Percentiles rank a stretch among this genome's conserved stretches.
These are phyloP conservation scores for Globisporangium sylvaticum DNA, from an alignment of 352 stramenopile genomes.

Conservation along the genomic window DNA sequence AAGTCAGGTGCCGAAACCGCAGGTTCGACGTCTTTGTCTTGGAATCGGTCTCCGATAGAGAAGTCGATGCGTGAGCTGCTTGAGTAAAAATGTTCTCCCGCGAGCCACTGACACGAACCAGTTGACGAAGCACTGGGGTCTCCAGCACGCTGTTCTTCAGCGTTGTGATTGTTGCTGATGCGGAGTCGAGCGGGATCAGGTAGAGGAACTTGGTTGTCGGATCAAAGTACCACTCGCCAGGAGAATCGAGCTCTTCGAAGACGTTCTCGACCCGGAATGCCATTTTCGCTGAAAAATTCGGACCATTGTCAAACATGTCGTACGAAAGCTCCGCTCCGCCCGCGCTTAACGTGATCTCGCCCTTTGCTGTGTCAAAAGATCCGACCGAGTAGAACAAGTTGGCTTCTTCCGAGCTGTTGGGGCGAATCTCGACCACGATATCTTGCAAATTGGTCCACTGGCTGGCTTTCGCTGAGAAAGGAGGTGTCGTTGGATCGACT, in stretches of 20 bases:
- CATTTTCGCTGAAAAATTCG: conserved; percentile 5
- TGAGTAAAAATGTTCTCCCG: conserved; percentile 47
- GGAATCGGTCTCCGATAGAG: conserved; percentile 46
- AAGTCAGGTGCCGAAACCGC: conserved; percentile 53
- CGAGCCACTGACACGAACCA: conserved; percentile 56
- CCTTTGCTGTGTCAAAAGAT: conserved; percentile 18
- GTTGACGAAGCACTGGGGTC: conserved; percentile 56
- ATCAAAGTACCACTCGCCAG: conserved; percentile 72
- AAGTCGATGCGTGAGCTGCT: conserved; percentile 36
- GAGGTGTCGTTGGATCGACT: conserved; percentile 19
- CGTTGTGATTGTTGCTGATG: conserved; percentile 16
- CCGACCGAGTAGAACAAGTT: conserved; percentile 45
- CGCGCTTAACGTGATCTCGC: conserved; percentile 32
- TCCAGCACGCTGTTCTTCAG: conserved; percentile 34
- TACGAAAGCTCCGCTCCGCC: conserved; percentile 50
- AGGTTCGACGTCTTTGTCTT: conserved; percentile 30
- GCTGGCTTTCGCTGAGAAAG: conserved; percentile 37
- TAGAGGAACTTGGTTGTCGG: conserved; percentile 38
- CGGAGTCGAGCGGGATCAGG: conserved; percentile 46
- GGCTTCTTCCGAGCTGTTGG: conserved; percentile 22
- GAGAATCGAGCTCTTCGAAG: conserved; percentile 52
- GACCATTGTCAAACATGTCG: conserved; percentile 35
- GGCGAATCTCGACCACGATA: conserved; percentile 32
- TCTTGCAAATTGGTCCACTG: conserved; percentile 33
- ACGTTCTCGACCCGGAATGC: conserved; percentile 65